Evolutionary conservation across 352 stramenopile species (phyloP).

Genomic region (Globisporangium orthogonon): DNA sequence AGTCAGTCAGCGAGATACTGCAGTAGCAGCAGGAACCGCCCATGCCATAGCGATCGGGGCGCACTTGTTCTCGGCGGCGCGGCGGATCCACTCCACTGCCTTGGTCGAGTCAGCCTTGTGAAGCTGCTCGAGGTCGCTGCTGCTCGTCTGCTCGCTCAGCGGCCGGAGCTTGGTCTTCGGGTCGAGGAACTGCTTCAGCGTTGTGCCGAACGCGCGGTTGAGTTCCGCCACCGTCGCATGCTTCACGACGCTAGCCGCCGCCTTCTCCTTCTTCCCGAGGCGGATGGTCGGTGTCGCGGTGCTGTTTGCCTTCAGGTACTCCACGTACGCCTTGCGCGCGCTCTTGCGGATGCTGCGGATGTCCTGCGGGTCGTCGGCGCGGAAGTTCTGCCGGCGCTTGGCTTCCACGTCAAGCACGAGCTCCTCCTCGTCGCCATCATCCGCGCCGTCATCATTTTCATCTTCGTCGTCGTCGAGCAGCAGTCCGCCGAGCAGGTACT

Average conservation of each 20-base stretch:
- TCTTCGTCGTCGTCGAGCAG: constrained; percentile 46
- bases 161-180: constrained; percentile 43
- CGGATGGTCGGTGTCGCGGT: constrained; percentile 7
- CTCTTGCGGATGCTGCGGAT: constrained; percentile 77
- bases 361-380: constrained; percentile 42
- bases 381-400: constrained; percentile 46
- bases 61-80: constrained; percentile 58
- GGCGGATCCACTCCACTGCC: constrained; percentile 75
- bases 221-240: constrained; percentile 51
- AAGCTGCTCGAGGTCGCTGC: constrained; percentile 13
- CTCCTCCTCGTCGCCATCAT: constrained; percentile 18
- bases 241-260: constrained; percentile 29
- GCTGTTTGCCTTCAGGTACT: constrained; percentile 51
- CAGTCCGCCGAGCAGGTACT: constrained; percentile 67
- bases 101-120: constrained; percentile 50
- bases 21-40: too few relatives aligned
- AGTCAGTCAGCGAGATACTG: neutral
- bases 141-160: constrained; percentile 24
- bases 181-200: constrained; percentile 63
- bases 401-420: constrained; percentile 60
- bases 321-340: constrained; percentile 67
- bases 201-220: constrained; percentile 67
- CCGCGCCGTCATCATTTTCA: constrained; percentile 12
- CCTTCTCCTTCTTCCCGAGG: constrained; percentile 19
- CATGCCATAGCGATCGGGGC: neutral